Evolutionary conservation across 768 basidiomycete species (phyloP).

Genomic region (Lepiota brunneoincarnata): DNA sequence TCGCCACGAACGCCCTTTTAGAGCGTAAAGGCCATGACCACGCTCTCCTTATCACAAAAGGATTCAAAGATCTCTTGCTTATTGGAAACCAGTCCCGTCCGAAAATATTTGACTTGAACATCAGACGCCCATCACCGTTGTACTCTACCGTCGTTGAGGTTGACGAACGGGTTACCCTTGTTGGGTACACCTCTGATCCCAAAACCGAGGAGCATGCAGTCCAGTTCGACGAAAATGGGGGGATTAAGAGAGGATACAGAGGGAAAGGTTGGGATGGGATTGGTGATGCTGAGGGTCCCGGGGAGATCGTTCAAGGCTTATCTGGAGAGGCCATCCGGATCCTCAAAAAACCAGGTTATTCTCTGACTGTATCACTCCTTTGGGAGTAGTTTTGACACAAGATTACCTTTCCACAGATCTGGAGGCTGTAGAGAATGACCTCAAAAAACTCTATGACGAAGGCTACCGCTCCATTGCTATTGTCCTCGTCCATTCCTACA

Average conservation of each 20-base stretch:
- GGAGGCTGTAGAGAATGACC: constrained; percentile 50
- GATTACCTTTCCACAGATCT: constrained; percentile 40
- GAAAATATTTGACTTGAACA: constrained; percentile 92
- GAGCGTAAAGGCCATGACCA: constrained; percentile 94
- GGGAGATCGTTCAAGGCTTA: constrained; percentile 76
- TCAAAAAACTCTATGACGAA: constrained; percentile 69
- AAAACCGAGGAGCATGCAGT: constrained; percentile 72
- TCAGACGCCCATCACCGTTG: constrained; percentile 71
- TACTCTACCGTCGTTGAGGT: constrained; percentile 74
- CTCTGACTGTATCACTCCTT: background rate
- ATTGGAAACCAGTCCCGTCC: constrained; percentile 97
- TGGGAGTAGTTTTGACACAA: constrained; percentile 6
- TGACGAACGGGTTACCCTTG: constrained; percentile 92
- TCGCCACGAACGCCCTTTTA: constrained; percentile 93
- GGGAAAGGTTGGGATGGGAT: constrained; percentile 76
- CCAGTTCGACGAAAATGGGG: constrained; percentile 72
- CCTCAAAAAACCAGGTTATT: constrained; percentile 65
- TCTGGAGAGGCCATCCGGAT: constrained; percentile 91
- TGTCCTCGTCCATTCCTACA: constrained; percentile 89
- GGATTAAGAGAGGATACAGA: constrained; percentile 62
- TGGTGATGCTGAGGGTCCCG: constrained; percentile 73
- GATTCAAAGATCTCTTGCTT: constrained; percentile 86
- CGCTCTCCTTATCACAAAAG: constrained; percentile 86
- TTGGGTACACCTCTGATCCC: constrained; percentile 92
- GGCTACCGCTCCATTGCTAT: constrained; percentile 90